Percentiles rank a stretch among this genome's conserved stretches.
These are phyloP conservation scores for Magnusiomyces paraingens DNA, from an alignment of 1,139 yeast species.

Conservation along the genomic window DNA sequence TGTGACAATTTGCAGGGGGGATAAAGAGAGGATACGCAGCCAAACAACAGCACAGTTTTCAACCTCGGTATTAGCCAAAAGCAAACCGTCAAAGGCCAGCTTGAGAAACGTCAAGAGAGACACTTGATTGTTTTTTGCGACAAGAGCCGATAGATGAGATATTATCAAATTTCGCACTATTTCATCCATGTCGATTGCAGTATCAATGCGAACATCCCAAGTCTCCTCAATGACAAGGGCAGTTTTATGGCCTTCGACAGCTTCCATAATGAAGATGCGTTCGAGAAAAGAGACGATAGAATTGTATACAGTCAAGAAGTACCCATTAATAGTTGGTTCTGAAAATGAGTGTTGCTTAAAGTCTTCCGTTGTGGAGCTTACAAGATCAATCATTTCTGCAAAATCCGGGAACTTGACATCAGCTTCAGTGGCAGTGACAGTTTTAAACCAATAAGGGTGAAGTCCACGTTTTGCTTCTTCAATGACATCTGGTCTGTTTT, in stretches of 20 bases:
- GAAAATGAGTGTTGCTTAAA: constrained; percentile 8
- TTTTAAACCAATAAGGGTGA: constrained; percentile 65
- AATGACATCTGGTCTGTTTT: constrained; percentile 60
- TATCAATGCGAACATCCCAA: constrained; percentile 69
- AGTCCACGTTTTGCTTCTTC: constrained; percentile 83
- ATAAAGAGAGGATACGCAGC: constrained; percentile 24
- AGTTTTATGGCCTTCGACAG: constrained; percentile 46
- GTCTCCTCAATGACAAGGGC: constrained; percentile 63
- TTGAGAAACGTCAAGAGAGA: constrained; percentile 24
- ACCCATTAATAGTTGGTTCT: constrained; percentile 20
- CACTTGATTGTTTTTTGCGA: constrained; percentile 5
- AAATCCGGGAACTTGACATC: constrained; percentile 30
- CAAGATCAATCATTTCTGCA: constrained; percentile 20
- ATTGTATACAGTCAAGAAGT: constrained; percentile 29
- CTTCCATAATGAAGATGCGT: constrained; percentile 59
- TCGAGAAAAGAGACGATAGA: constrained; percentile 28
- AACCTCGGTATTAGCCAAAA: constrained; percentile 15
- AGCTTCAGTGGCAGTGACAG: constrained; percentile 21
- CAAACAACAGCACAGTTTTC: constrained; percentile 26
- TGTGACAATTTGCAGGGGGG: constrained; percentile 25
- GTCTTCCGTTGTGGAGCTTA: constrained; percentile 1
- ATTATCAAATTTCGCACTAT: constrained; percentile 41
- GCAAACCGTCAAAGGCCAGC: constrained; percentile 35
- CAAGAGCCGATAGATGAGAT: constrained; percentile 20
- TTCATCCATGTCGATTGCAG: constrained; percentile 59